Base-by-base conservation (phyloP, 768 basidiomycete genomes). In the Chiua virens region DNA sequence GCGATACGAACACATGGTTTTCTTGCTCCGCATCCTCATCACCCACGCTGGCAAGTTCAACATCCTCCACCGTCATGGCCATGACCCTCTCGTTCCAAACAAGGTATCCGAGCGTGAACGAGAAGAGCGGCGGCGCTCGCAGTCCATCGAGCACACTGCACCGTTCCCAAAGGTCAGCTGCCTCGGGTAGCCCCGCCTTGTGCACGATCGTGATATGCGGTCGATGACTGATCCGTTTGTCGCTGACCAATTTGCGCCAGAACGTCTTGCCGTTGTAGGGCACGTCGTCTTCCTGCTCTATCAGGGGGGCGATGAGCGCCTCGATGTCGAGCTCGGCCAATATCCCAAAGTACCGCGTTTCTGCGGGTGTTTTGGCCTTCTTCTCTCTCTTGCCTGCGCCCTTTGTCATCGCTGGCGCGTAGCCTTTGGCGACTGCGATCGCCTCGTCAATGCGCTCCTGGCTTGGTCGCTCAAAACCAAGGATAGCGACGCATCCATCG, bases 181-280 rank as follows among this genome's bases (percentile, higher is more conserved):
- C 62, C 63, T 61, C 40, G 0, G 69, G 67, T 6, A 77, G 68
- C n/a, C 68, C 51, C 20, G 83, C 84, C 55, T 67, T 65, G 68
- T 99, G 97, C 27, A 87, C 86, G 52, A 98, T 73, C 2, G 96
- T 98, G 49, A 97, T 76, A 69, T 98, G 97, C 1, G 95, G 92
- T 4, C 78, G 71, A 36, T 66, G 57, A 15, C 79, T 64, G 15
- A 96, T 68, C 22, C 89, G 75, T 5, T 72, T 62, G 0, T 68
- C 67, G 9, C 44, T 38, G 49, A 76, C 72, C 27, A 95, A 62
- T 8, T 59, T 45, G 1, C 66, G 59, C 78, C 82, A 89, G 52
- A 90, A 77, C 5, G 50, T 40, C 48, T 60, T 70, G 14, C 72
- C 71, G 1, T 56, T 53, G 20, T 61, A 50, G 23, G 68, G 63